Percentiles rank a stretch among this genome's conserved stretches.
These are phyloP conservation scores for Dactylellina cionopaga DNA, from an alignment of 2,329 filamentous ascomycete species.

Conservation along the genomic window DNA sequence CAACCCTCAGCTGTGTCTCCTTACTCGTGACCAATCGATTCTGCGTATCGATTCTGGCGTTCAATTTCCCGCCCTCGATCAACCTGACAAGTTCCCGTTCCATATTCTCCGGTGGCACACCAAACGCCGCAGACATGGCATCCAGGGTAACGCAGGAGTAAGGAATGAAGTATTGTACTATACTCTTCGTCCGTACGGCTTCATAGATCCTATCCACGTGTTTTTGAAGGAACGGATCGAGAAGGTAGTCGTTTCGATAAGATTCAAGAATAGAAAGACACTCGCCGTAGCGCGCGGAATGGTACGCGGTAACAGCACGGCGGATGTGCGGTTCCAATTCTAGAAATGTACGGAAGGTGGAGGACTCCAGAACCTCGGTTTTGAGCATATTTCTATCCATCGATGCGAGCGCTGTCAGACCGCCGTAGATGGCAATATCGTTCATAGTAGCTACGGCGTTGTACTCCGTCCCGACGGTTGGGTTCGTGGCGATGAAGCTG, in stretches of 20 bases:
- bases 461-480: constrained; percentile 67
- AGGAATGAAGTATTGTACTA: constrained; percentile 89
- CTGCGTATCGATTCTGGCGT: constrained; percentile 85
- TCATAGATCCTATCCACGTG: constrained; percentile 77
- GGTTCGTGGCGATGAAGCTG: constrained; percentile 74
- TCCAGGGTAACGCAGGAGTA: constrained; percentile 87
- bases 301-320: constrained; percentile 87
- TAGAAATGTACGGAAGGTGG: constrained; percentile 82
- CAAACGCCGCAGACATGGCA: constrained; percentile 81
- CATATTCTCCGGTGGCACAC: constrained; percentile 70
- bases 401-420: constrained; percentile 86
- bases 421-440: constrained; percentile 91
- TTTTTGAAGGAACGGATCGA: constrained; percentile 84
- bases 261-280: constrained; percentile 84
- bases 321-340: constrained; percentile 94
- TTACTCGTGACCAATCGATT: constrained; percentile 80
- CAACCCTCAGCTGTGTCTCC: constrained; percentile 71
- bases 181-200: constrained; percentile 85
- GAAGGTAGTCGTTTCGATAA: constrained; percentile 84
- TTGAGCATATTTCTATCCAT: constrained; percentile 84
- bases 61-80: constrained; percentile 76
- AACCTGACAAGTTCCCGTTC: constrained; percentile 79
- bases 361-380: constrained; percentile 78
- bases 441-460: constrained; percentile 81
- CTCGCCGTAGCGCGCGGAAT: constrained; percentile 85